Conservation (phyloP, 1,284 basidiomycete species). For the Ganoderma sinense region DNA sequence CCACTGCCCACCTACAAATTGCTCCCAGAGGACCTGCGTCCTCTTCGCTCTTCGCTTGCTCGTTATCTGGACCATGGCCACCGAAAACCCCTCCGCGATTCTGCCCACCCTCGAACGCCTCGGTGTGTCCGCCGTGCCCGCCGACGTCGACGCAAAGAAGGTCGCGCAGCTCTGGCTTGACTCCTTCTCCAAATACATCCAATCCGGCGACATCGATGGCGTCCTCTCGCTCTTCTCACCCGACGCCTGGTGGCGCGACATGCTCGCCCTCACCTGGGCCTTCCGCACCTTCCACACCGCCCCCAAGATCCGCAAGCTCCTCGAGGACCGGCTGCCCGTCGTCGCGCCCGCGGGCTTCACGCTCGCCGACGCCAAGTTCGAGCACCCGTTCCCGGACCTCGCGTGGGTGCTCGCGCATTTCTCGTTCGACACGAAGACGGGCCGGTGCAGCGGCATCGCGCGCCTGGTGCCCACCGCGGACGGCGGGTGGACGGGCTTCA, state of each 20-base stretch:
- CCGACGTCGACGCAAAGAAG: slow-evolving; percentile 45
- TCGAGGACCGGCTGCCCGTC: slow-evolving; percentile 51
- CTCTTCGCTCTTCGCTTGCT: not conserved
- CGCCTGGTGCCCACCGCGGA: slow-evolving; percentile 58
- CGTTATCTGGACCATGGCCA: slow-evolving; percentile 31
- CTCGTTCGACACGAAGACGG: slow-evolving; percentile 62
- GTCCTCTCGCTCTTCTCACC: slow-evolving; percentile 49
- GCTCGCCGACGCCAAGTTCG: slow-evolving; percentile 45
- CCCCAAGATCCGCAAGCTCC: slow-evolving; percentile 50
- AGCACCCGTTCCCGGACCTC: slow-evolving; percentile 60
- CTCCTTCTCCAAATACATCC: slow-evolving; percentile 47
- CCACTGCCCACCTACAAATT: not conserved
- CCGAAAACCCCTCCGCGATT: slow-evolving; percentile 29
- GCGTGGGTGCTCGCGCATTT: slow-evolving; percentile 67
- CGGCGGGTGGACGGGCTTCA: slow-evolving; percentile 64
- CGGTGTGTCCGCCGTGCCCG: slow-evolving; percentile 41
- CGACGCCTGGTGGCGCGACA: slow-evolving; percentile 65
- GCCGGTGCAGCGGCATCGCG: slow-evolving; percentile 57
- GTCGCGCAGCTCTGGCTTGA: slow-evolving; percentile 55
- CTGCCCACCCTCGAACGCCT: slow-evolving; percentile 57
- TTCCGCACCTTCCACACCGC: slow-evolving; percentile 66
- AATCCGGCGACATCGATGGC: slow-evolving; percentile 45
- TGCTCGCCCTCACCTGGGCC: slow-evolving; percentile 70
- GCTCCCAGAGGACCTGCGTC: not conserved
- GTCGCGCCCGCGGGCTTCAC: slow-evolving; percentile 47